These are phyloP conservation scores for Alnus glutinosa DNA, from an alignment of 306 rosid genomes.

Conservation along the genomic window DNA sequence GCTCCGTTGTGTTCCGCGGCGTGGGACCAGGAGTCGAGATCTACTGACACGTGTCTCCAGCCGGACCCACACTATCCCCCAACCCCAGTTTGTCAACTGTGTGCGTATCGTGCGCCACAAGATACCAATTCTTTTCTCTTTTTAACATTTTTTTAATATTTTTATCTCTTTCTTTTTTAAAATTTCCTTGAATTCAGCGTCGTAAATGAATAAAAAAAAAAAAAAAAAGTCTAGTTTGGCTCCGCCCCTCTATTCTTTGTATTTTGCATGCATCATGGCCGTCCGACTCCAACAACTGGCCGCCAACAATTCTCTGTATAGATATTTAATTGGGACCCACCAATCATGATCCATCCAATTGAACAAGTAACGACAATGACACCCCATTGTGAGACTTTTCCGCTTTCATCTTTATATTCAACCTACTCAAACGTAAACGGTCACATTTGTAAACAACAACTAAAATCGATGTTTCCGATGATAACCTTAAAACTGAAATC, in stretches of 20 bases:
- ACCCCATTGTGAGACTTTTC: background rate
- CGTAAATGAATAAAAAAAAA: conserved; percentile 14
- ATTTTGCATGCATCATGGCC: conserved; percentile 30
- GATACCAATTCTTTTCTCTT: conserved; percentile 15
- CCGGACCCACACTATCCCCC: background rate
- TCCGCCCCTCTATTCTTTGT: conserved; percentile 20
- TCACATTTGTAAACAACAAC: too few relatives aligned
- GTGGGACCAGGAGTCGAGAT: conserved; percentile 58
- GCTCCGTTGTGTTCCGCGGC: conserved; percentile 61
- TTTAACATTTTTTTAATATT: background rate
- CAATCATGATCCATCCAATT: background rate
- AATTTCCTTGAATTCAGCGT: conserved; percentile 15
- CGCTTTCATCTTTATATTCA: too few relatives aligned
- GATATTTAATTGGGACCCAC: conserved; percentile 7
- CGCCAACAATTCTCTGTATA: background rate
- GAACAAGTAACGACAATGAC: background rate
- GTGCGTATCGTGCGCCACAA: conserved; percentile 26
- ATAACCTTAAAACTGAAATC: background rate
- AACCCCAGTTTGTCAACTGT: background rate
- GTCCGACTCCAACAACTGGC: background rate
- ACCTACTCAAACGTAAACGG: too few relatives aligned
- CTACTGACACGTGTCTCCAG: conserved; percentile 38
- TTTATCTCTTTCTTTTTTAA: background rate
- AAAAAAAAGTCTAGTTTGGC: conserved; percentile 1
- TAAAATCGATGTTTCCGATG: background rate